Evolutionary conservation across 257 asterid genomes (phyloP).

Genomic region (Penstemon davidsonii): DNA sequence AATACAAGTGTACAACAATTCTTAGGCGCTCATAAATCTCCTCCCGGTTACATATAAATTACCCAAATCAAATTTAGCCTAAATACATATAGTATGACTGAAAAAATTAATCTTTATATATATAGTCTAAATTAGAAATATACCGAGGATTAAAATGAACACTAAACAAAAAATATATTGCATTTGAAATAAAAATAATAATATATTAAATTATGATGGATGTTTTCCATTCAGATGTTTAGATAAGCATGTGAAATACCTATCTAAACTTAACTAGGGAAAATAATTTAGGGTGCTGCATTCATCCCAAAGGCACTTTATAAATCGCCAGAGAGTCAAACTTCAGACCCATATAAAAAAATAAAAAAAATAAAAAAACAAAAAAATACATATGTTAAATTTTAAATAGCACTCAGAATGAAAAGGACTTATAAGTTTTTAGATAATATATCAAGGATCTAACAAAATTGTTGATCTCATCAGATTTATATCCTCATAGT

Average conservation of each 20-base stretch:
- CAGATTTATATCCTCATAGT: slow-evolving; percentile 42
- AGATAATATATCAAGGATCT: slow-evolving; percentile 41
- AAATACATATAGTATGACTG: too few species aligned
- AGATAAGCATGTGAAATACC: neutral
- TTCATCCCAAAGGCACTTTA: slow-evolving; percentile 47
- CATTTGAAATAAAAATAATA: too few species aligned
- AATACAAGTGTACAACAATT: too few species aligned
- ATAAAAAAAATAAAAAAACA: neutral
- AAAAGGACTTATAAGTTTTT: slow-evolving; percentile 48
- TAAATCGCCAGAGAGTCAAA: slow-evolving; percentile 58
- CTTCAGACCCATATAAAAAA: slow-evolving; percentile 53
- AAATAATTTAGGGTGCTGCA: slow-evolving; percentile 4
- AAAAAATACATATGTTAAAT: neutral
- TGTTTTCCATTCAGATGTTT: neutral
- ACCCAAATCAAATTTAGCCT: too few species aligned
- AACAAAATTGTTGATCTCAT: slow-evolving; percentile 38
- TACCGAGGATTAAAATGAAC: too few species aligned
- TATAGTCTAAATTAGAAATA: slow-evolving; percentile 81
- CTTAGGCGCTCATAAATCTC: too few species aligned
- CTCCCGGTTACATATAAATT: too few species aligned
- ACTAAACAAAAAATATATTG: too few species aligned
- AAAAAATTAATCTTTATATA: slow-evolving; percentile 36
- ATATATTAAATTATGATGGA: neutral
- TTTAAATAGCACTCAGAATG: slow-evolving; percentile 62
- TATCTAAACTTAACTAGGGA: neutral